Percentiles rank a stretch among this genome's conserved stretches.
These are phyloP conservation scores for Leccinum barrowsii DNA, from an alignment of 768 basidiomycete genomes.

Conservation along the genomic window DNA sequence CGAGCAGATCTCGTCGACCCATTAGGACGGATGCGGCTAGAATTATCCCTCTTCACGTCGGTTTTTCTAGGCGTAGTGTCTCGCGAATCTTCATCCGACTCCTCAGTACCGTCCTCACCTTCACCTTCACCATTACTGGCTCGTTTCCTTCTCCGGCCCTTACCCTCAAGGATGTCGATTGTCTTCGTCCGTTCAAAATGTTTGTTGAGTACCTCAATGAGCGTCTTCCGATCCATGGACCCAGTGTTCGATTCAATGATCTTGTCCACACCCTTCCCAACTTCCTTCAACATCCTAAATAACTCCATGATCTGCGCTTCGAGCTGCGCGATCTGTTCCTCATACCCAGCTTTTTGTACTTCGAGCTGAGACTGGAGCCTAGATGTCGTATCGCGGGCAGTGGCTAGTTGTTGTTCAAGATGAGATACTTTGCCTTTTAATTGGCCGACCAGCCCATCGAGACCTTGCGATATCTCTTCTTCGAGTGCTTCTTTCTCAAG, in stretches of 20 bases:
- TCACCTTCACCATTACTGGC: conserved; percentile 34
- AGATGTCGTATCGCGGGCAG: conserved; percentile 76
- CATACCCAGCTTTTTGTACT: conserved; percentile 73
- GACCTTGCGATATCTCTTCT: conserved; percentile 75
- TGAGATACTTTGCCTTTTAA: conserved; percentile 68
- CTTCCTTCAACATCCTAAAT: conserved; percentile 89
- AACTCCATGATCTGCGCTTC: conserved; percentile 78
- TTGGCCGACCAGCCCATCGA: conserved; percentile 79
- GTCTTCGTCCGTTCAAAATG: conserved; percentile 83
- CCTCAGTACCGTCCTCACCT: conserved; percentile 34
- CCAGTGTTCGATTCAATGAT: conserved; percentile 61
- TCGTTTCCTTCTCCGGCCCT: conserved; percentile 33
- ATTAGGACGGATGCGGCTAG: conserved; percentile 30
- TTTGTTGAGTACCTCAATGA: conserved; percentile 77
- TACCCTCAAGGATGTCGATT: conserved; percentile 81
- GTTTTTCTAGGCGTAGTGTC: conserved; percentile 59
- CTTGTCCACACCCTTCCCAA: conserved; percentile 70
- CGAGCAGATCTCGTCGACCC: conserved; percentile 32
- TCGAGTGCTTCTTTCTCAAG: conserved; percentile 82
- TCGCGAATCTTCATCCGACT: conserved; percentile 45
- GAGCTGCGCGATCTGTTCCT: conserved; percentile 64
- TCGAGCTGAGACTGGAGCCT: conserved; percentile 75
- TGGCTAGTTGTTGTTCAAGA: conserved; percentile 71
- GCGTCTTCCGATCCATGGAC: conserved; percentile 72
- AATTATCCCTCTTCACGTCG: conserved; percentile 38